Evolutionary conservation across 1,284 basidiomycete species (phyloP), one percentile per base, ranked within the genome.

Genomic region (Bondarzewia mesenterica): DNA sequence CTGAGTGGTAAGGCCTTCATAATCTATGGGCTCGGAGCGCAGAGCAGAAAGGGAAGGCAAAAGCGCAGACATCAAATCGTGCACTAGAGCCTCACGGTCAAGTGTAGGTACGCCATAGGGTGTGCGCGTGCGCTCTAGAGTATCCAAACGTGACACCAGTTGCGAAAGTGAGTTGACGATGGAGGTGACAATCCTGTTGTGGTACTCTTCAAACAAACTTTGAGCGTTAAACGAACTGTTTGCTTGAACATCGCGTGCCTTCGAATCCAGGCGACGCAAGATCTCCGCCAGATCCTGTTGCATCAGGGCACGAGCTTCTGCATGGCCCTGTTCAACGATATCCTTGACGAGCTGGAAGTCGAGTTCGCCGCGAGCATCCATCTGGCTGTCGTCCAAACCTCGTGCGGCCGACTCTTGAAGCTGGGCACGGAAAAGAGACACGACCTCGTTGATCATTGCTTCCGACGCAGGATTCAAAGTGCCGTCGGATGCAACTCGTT

Each of bases 311-410:
- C 80, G 65, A 12, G 79, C 66, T 52, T 84, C 79, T 27, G 75
- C 70, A 39, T 87, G 81, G 14, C 79, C 77, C 57, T 83, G 74
- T 55, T 86, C 78, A 27, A 90, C 70, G 26, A 81, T 70, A 52
- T 79, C 80, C 58, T 76, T 82, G 57, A 90, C 74, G 51, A 87
- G 66, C 60, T 87, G 81, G 57, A 88, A 78, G 64, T 89, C 86
- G 22, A 88, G 65, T 54, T 89, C 86, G 23, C 83, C 85, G 20
- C 78, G 76, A 23, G 81, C 85, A 59, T 88, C 83, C 66, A 77
- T 68, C 56, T 77, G 77, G 52, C 74, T 77, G 44, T 84, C 80
- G n/a, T 85, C 80, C 50, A 82, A 57, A 16, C 74, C 71, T 27
- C 72, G 69, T 6, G 70, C 66, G 1, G 80, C 78, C 3, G 78